phyloP scores from a whole-genome alignment of 1,284 basidiomycete genomes.

The Ustilago nuda region DNA sequence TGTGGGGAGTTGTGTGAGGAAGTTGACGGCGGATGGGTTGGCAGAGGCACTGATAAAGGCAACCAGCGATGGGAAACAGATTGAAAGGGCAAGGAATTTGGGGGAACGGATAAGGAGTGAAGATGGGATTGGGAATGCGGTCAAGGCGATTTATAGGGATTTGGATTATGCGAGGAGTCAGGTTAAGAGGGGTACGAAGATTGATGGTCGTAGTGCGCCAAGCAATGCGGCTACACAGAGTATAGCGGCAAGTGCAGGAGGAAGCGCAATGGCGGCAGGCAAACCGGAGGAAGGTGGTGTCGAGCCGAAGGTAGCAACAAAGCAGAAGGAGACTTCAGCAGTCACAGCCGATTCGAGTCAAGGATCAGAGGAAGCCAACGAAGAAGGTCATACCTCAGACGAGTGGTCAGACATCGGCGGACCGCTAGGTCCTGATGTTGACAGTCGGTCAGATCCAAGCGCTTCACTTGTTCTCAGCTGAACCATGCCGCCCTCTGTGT shows the following conservation, averaged over 20 bases:
- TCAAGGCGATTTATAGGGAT: slow-evolving; percentile 64
- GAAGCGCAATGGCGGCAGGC: not conserved
- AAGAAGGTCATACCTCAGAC: slow-evolving; percentile 37
- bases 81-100: slow-evolving; percentile 80
- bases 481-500: slow-evolving; percentile 1
- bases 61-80: slow-evolving; percentile 87
- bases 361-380: slow-evolving; percentile 4
- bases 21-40: slow-evolving; percentile 82
- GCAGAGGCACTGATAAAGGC: slow-evolving; percentile 82
- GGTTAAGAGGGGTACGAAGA: slow-evolving; percentile 48
- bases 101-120: slow-evolving; percentile 74
- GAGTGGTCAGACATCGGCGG: slow-evolving; percentile 58
- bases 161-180: slow-evolving; percentile 62
- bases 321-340: not conserved
- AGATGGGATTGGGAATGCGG: slow-evolving; percentile 67
- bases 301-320: not conserved
- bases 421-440: slow-evolving; percentile 16
- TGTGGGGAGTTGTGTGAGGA: slow-evolving; percentile 84
- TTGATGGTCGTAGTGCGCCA: not conserved
- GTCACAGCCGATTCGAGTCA: not conserved
- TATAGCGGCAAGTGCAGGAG: no score
- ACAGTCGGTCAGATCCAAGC: slow-evolving; percentile 7
- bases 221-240: not conserved
- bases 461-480: slow-evolving; percentile 14
- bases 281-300: not conserved